Conservation (phyloP, 2,329 filamentous ascomycete species). For the Colletotrichum lindemuthianum region DNA sequence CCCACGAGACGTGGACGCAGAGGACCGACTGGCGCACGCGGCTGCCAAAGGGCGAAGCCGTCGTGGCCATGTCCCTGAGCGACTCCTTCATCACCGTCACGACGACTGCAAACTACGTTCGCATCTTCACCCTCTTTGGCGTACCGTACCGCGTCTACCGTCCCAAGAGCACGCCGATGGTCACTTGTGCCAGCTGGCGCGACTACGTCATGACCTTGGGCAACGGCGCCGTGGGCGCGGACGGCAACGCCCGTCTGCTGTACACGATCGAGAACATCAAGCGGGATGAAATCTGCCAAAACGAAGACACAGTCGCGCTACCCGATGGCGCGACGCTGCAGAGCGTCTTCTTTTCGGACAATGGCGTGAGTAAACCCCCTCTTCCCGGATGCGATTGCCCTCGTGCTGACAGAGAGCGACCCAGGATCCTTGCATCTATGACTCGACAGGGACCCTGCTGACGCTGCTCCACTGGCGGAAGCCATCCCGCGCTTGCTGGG, state of each 20-base stretch:
- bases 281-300: constrained; percentile 92
- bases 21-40: constrained; percentile 90
- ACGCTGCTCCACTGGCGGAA: constrained; percentile 91
- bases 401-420: constrained; percentile 13
- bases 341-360: constrained; percentile 91
- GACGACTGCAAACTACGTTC: constrained; percentile 87
- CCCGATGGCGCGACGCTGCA: constrained; percentile 78
- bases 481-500: constrained; percentile 87
- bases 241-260: constrained; percentile 80
- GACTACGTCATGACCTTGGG: constrained; percentile 97
- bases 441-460: constrained; percentile 88
- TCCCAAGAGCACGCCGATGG: constrained; percentile 88
- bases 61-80: constrained; percentile 89
- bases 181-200: constrained; percentile 92
- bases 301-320: constrained; percentile 89
- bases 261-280: constrained; percentile 97
- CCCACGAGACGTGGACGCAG: constrained; percentile 96
- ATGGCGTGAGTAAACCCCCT: constrained; percentile 73
- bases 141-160: constrained; percentile 89
- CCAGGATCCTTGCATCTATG: constrained; percentile 94
- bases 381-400: not conserved
- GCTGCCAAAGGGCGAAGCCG: constrained; percentile 86
- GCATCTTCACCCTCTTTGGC: constrained; percentile 92
- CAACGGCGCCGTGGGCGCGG: constrained; percentile 84
- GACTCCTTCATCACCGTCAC: constrained; percentile 91